phyloP scores from a whole-genome alignment of 139 green algal genomes.

The Chlorella sp. region DNA sequence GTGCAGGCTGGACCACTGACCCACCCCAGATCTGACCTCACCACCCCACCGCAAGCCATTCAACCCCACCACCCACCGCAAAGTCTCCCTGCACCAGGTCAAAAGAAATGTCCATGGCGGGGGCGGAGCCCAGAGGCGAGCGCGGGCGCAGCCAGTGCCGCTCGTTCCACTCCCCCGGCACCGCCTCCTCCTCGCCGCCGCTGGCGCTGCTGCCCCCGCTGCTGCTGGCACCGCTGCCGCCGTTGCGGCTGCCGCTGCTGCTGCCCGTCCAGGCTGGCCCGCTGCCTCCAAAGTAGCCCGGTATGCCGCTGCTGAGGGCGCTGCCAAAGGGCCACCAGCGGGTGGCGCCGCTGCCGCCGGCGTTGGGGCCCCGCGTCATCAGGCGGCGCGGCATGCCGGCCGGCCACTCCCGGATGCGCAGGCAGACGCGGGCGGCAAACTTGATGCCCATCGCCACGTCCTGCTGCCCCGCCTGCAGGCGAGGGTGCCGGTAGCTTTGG shows the following conservation, averaged over 20 bases:
- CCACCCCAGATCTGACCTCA: not conserved
- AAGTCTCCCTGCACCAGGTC: constrained; percentile 83
- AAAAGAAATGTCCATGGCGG: constrained; percentile 77
- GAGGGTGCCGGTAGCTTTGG: not conserved
- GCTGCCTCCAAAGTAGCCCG: no score
- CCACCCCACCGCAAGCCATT: not conserved
- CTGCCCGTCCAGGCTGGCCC: not conserved
- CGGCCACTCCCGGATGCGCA: constrained; percentile 74
- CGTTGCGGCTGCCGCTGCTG: not conserved
- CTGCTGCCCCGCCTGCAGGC: constrained; percentile 76
- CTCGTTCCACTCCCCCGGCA: not conserved
- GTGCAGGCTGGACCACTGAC: no score
- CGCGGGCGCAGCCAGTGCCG: constrained; percentile 9
- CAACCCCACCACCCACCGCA: not conserved
- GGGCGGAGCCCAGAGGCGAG: constrained; percentile 8
- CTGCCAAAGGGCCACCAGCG: not conserved
- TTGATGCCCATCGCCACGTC: constrained; percentile 82
- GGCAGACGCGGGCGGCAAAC: constrained; percentile 74
- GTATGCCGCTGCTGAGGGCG: not conserved
- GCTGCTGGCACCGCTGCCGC: not conserved
- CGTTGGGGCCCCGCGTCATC: constrained; percentile 14
- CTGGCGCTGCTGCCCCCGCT: not conserved
- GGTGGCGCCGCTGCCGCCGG: not conserved
- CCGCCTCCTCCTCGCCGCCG: not conserved
- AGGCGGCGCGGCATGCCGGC: constrained; percentile 16